phyloP scores from a whole-genome alignment of 352 stramenopile species.

The Phytophthora sansomeana region DNA sequence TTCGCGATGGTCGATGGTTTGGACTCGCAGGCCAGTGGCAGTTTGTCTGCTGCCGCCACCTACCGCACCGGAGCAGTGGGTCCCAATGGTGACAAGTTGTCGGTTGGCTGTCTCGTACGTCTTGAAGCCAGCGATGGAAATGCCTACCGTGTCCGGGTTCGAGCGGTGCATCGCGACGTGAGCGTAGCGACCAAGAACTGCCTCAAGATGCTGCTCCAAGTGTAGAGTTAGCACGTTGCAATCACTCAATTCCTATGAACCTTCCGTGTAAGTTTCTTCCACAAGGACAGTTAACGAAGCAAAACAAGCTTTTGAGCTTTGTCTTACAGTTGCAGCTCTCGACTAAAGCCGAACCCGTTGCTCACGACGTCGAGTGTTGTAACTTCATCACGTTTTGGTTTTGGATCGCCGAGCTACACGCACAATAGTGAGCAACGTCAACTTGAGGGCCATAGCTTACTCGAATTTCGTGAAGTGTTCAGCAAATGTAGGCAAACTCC shows the following conservation, averaged over 20 bases:
- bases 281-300: conserved; percentile 15
- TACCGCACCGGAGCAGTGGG: conserved; percentile 92
- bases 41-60: conserved; percentile 90
- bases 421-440: conserved; percentile 12
- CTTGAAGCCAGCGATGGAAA: conserved; percentile 91
- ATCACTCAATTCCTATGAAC: conserved; percentile 15
- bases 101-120: conserved; percentile 93
- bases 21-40: conserved; percentile 78
- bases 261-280: conserved; percentile 5
- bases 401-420: neutral
- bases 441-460: conserved; percentile 4
- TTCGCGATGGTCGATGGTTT: conserved; percentile 87
- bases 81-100: conserved; percentile 93
- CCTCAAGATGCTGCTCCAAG: conserved; percentile 62
- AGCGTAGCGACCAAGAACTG: conserved; percentile 76
- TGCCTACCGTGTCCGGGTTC: conserved; percentile 91
- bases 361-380: neutral
- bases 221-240: conserved; percentile 20
- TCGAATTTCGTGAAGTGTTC: conserved; percentile 15
- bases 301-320: neutral
- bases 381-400: conserved; percentile 4
- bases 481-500: conserved; percentile 1
- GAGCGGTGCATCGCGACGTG: conserved; percentile 91
- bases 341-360: conserved; percentile 2
- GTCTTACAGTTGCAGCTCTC: neutral